Conservation (phyloP, 2,329 filamentous ascomycete species). For the Achaetomium macrosporum region DNA sequence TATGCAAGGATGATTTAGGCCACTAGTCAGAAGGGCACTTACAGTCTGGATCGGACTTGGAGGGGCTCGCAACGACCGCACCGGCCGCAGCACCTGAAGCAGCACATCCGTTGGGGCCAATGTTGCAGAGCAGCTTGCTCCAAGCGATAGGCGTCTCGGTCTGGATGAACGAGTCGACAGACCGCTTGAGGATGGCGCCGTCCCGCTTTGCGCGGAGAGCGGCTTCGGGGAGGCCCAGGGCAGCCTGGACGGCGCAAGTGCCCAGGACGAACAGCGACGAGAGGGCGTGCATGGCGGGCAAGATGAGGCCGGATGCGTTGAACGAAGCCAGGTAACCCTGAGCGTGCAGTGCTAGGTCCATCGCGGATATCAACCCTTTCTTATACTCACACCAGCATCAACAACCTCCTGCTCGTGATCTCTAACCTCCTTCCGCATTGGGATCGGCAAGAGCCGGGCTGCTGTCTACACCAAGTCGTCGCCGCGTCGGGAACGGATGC, state of each 20-base stretch:
- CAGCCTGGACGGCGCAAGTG: constrained; percentile 45
- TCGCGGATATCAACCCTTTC: constrained; percentile 13
- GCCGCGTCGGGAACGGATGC: background rate
- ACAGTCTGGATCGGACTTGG: constrained; percentile 50
- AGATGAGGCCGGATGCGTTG: constrained; percentile 17
- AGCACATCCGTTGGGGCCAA: constrained; percentile 49
- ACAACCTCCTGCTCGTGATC: background rate
- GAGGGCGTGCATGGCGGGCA: constrained; percentile 36
- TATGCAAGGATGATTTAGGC: background rate
- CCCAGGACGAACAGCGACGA: constrained; percentile 46
- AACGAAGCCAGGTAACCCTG: constrained; percentile 12
- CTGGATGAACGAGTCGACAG: constrained; percentile 48
- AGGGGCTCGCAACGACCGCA: constrained; percentile 53
- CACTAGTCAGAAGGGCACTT: constrained; percentile 24
- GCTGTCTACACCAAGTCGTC: background rate
- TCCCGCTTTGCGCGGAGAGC: constrained; percentile 28
- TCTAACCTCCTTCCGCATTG: background rate
- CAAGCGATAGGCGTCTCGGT: constrained; percentile 48
- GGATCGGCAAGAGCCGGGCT: background rate
- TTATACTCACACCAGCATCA: constrained; percentile 5
- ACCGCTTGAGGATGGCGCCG: constrained; percentile 38
- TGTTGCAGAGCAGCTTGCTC: constrained; percentile 51
- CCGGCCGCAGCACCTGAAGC: constrained; percentile 43
- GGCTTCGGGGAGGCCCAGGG: constrained; percentile 41
- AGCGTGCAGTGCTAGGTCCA: constrained; percentile 11